phyloP scores from a whole-genome alignment of 495 filamentous ascomycete genomes.

The Neurospora pannonica region DNA sequence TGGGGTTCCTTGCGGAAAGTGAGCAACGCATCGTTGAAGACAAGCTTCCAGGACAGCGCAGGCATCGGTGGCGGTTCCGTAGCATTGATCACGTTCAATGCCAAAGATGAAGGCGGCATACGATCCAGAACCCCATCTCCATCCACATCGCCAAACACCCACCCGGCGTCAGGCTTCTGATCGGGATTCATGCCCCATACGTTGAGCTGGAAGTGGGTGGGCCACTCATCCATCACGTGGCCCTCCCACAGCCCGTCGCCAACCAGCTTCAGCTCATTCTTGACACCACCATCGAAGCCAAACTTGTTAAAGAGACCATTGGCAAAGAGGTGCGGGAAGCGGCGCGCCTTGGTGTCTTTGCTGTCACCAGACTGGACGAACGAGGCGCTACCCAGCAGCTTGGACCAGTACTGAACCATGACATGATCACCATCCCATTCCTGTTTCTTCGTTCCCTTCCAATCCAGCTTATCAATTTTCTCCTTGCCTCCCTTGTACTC shows the following conservation, averaged over 20 bases:
- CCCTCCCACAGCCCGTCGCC: slow-evolving; percentile 49
- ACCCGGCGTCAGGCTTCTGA: slow-evolving; percentile 48
- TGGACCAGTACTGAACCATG: slow-evolving; percentile 57
- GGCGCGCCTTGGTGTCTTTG: slow-evolving; percentile 30
- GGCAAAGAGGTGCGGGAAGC: slow-evolving; percentile 57
- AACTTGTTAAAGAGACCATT: slow-evolving; percentile 57
- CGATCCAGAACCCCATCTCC: slow-evolving; percentile 50
- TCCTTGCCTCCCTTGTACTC: slow-evolving; percentile 47
- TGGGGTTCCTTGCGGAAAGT: slow-evolving; percentile 43
- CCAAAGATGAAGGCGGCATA: slow-evolving; percentile 48
- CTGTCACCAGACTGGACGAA: slow-evolving; percentile 55
- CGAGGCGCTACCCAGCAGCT: slow-evolving; percentile 49
- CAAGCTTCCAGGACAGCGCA: slow-evolving; percentile 46
- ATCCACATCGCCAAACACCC: slow-evolving; percentile 52
- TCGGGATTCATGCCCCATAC: slow-evolving; percentile 58
- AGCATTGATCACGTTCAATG: slow-evolving; percentile 46
- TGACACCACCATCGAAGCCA: slow-evolving; percentile 53
- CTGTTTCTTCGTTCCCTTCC: slow-evolving; percentile 53
- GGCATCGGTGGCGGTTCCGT: slow-evolving; percentile 44
- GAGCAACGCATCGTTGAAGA: slow-evolving; percentile 40
- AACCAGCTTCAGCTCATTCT: slow-evolving; percentile 42
- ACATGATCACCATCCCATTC: slow-evolving; percentile 58
- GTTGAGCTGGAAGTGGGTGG: slow-evolving; percentile 50
- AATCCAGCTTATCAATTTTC: slow-evolving; percentile 40
- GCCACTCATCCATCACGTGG: slow-evolving; percentile 54